A percentile compares a stretch with the other conserved stretches of the same genome.
Evolutionary conservation across 2,329 filamentous ascomycete species (phyloP).

Genomic region (Colletotrichum coccodes): DNA sequence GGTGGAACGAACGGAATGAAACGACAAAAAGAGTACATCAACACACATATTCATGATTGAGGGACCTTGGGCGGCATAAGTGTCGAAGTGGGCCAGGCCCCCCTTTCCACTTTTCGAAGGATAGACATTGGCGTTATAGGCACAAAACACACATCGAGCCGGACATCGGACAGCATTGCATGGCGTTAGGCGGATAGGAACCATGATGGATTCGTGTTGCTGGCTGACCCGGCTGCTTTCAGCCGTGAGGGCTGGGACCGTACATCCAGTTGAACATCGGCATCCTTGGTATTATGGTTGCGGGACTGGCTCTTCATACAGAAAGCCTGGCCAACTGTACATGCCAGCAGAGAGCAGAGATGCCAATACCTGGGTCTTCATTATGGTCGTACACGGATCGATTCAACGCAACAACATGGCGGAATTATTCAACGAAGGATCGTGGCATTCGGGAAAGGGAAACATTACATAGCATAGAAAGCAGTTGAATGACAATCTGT

Average conservation of each 20-base stretch:
- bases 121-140: conserved; percentile 19
- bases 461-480: conserved; percentile 5
- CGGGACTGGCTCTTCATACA: neutral
- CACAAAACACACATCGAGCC: conserved; percentile 1
- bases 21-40: neutral
- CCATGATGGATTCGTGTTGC: conserved; percentile 1
- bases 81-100: neutral
- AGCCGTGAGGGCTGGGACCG: neutral
- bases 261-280: neutral
- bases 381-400: neutral
- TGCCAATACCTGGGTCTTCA: neutral
- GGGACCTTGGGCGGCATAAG: neutral
- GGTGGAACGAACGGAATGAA: neutral
- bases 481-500: conserved; percentile 6
- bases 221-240: conserved; percentile 3
- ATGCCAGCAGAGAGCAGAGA: neutral
- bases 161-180: conserved; percentile 30
- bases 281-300: neutral
- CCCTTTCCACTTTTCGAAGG: conserved; percentile 1
- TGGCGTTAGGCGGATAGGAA: conserved; percentile 28
- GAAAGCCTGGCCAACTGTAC: neutral
- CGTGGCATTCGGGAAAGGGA: neutral
- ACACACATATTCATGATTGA: neutral
- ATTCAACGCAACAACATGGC: neutral
- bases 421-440: neutral